Percentiles rank a stretch among this genome's conserved stretches.
Conservation (phyloP, 1,139 yeast species). For the Blastobotrys elegans region DNA sequence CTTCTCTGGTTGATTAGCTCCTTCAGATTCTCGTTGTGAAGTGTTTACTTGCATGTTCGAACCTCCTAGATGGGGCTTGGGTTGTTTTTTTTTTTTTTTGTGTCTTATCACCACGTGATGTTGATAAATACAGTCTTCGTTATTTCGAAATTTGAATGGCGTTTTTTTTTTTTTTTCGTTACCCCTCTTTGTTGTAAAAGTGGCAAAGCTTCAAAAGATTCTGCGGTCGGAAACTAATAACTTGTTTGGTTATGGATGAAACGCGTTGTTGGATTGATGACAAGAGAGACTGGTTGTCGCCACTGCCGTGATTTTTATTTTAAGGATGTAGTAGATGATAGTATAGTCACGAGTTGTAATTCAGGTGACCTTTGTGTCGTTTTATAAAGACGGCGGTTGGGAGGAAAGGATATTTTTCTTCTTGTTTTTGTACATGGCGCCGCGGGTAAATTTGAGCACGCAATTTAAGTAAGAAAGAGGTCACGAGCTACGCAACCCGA, state of each 20-base stretch:
- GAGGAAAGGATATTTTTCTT: not conserved
- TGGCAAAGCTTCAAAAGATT: no score
- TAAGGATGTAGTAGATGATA: not conserved
- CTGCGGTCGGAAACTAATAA: no score
- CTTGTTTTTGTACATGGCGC: no score
- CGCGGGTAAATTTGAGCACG: not conserved
- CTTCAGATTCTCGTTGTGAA: not conserved
- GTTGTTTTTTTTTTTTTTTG: not conserved
- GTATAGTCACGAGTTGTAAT: slow-evolving; percentile 11
- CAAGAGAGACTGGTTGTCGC: no score
- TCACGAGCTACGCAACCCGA: not conserved
- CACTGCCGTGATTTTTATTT: not conserved
- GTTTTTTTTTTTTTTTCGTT: not conserved
- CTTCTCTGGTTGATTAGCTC: not conserved
- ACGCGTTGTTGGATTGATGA: no score
- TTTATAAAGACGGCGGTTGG: not conserved
- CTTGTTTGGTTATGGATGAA: no score
- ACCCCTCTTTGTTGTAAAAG: not conserved
- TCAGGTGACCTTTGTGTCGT: slow-evolving; percentile 10
- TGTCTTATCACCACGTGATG: slow-evolving; percentile 6
- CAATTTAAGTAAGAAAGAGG: not conserved
- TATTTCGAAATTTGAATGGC: no score
- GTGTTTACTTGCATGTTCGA: slow-evolving; percentile 5
- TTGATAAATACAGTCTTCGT: no score
- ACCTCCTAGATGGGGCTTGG: not conserved